Conservation (phyloP, 2,329 filamentous ascomycete species). For the Exophiala viscosa region DNA sequence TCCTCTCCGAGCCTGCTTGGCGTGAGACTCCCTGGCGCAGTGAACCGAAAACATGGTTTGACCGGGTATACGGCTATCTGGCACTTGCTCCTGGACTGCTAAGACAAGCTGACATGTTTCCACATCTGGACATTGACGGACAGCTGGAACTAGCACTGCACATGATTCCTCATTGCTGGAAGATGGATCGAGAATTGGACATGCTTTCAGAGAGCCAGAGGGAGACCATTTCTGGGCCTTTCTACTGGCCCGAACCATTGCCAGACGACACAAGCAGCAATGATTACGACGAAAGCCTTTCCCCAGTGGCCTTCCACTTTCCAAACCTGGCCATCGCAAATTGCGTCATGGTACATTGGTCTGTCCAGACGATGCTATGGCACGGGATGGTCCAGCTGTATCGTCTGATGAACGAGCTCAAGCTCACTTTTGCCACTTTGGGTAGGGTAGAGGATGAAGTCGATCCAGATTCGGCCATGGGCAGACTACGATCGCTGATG, state of each 20-base stretch:
- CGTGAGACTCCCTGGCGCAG: conserved; percentile 31
- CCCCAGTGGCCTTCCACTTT: conserved; percentile 34
- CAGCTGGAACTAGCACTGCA: conserved; percentile 19
- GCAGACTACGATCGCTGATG: conserved; percentile 2
- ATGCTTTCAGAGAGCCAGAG: conserved; percentile 30
- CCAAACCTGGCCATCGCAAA: conserved; percentile 29
- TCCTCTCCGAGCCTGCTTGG: conserved; percentile 33
- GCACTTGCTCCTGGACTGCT: conserved; percentile 29
- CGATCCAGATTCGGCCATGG: conserved; percentile 1
- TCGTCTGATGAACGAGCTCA: conserved; percentile 25
- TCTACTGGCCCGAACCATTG: conserved; percentile 34
- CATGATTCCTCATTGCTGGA: conserved; percentile 30
- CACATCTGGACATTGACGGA: conserved; percentile 16
- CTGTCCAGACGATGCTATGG: conserved; percentile 34
- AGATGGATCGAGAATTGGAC: conserved; percentile 30
- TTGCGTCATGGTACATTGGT: conserved; percentile 35
- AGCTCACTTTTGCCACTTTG: neutral
- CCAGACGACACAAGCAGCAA: conserved; percentile 9
- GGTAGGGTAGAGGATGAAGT: neutral
- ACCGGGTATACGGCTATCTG: conserved; percentile 34
- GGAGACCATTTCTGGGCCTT: conserved; percentile 22
- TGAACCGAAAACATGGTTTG: conserved; percentile 28
- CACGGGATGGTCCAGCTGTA: conserved; percentile 35
- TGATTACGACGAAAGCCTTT: conserved; percentile 23
- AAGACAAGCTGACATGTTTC: conserved; percentile 19